Evolutionary conservation across 2,329 filamentous ascomycete genomes (phyloP), one percentile per base, ranked within the genome.

Genomic region (Ilyonectria sp.): DNA sequence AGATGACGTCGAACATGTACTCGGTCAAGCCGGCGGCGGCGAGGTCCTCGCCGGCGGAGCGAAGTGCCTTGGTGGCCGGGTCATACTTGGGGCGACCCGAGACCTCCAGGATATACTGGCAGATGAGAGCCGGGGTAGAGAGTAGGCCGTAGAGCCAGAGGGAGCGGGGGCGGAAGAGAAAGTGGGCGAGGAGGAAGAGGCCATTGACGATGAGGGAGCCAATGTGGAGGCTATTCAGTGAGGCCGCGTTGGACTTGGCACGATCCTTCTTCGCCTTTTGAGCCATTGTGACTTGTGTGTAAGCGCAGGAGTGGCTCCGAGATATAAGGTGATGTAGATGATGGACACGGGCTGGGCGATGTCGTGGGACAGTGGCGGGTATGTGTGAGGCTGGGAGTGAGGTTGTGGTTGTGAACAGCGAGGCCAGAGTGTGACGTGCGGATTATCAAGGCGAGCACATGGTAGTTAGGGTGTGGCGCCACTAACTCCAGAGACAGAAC

Each of bases 1-100:
- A 98, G 60, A 97, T 85, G 56, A 97, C 89, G 82, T 99, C 96
- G 88, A 97, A 99, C 92, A 98, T 94, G 85, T 97, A 98, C 83
- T 98, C 96, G 11, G 95, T 98, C 84, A 99, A 83, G 5, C 96
- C 96, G 37, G 92, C 88, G 10, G 94, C 93, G 60, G 93, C 90
- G 58, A 99, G 89, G 80, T 99, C 96, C 79, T 98, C 95, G 49
- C 96, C 95, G 1, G 93, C 86, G 35, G 87, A 90, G 79, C 89
- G 91, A 69, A 98, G 85, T n/a, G 91, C 86, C 15, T 86, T 87
- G 54, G 89, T 91, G 29, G 84, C 82, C 23, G 90, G 79, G 71
- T 90, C 89, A 78, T 91, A 93, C 68, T 86, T 91, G 26, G 96
- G 96, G 10, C 95, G 93, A 13, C 93, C 94, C 8, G 94, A 90